Evolutionary conservation across 2,329 filamentous ascomycete genomes (phyloP).

Genomic region (Paecilomyces niveus): DNA sequence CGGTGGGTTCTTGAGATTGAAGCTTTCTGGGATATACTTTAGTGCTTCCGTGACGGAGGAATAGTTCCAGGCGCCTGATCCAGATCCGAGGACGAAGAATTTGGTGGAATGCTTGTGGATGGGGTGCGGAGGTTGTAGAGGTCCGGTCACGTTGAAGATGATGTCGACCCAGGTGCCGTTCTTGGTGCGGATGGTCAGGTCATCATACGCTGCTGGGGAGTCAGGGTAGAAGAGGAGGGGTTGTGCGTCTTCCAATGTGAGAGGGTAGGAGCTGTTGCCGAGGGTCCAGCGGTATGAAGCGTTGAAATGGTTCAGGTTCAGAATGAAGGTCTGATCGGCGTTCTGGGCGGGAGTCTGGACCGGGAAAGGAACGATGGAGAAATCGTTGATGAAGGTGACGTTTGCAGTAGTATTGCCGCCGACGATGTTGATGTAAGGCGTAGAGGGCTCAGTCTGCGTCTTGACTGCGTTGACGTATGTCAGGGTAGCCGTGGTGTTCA

Average conservation of each 20-base stretch:
- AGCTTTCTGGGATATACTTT: constrained; percentile 39
- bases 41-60: constrained; percentile 47
- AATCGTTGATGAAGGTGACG: constrained; percentile 41
- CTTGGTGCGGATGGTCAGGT: constrained; percentile 44
- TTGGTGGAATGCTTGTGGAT: constrained; percentile 61
- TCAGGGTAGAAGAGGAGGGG: constrained; percentile 44
- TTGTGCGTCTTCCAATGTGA: constrained; percentile 24
- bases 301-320: constrained; percentile 22
- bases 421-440: constrained; percentile 44
- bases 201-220: constrained; percentile 27
- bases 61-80: constrained; percentile 47
- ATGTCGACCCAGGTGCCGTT: constrained; percentile 50
- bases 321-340: constrained; percentile 41
- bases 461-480: constrained; percentile 27
- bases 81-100: constrained; percentile 51
- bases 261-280: constrained; percentile 33
- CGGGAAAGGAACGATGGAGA: constrained; percentile 42
- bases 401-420: constrained; percentile 37
- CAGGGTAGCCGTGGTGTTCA: constrained; percentile 48
- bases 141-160: constrained; percentile 40
- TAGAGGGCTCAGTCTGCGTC: constrained; percentile 15
- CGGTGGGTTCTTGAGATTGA: constrained; percentile 53
- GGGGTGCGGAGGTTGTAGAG: constrained; percentile 49
- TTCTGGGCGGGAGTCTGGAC: constrained; percentile 34
- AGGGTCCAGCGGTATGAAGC: constrained; percentile 49